Base-by-base conservation (phyloP, 202 grass and related monocot genomes). In the Zizania palustris region DNA sequence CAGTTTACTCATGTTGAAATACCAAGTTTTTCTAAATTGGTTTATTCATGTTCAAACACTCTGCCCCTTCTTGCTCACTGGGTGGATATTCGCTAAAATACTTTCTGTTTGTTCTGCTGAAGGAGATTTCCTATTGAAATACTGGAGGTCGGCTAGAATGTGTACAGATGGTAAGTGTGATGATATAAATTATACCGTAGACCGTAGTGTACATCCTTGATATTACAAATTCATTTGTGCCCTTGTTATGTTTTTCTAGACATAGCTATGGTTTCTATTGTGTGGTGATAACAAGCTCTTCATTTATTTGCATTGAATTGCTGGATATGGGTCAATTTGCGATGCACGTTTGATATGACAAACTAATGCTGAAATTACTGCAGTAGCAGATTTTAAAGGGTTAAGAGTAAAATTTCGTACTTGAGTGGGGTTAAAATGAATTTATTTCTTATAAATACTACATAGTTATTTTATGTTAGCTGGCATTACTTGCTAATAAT, bases 61-160 rank as follows among this genome's bases (percentile, higher is more conserved):
- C 36, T 66, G 39, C 54, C 5, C n/a, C 50, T 76, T 80, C 33
- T n/a, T 84, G 5, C 42, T 33, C 49, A 73, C 40, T 39, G 19
- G 14, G 34, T 54, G 13, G 50, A 65, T 43, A 61, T 48, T 71
- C 60, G 41, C 13, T 70, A 20, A 33, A 68, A 74, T 69, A 40
- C 13, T 35, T 61, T 56, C 82, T 2, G 2, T 75, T 69, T 77
- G 15, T 58, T 39, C 4, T 59, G 58, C 44, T 89, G 66, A 73
- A 97, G 95, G 95, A 57, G 87, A 91, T 69, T 85, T 82, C n/a
- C 74, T 97, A 60, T 79, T 97, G 53, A 92, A 78, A 33, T 88
- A 90, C 74, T 97, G 95, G 95, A 92, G 84, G 83, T 88, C 77
- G 5, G 75, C 83, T 77, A 78, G 86, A 60, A 73, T 97, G 57